Percentiles rank a stretch among this genome's conserved stretches.
Evolutionary conservation across 2,329 filamentous ascomycete genomes (phyloP).

Genomic region (Pyrenophora teres): DNA sequence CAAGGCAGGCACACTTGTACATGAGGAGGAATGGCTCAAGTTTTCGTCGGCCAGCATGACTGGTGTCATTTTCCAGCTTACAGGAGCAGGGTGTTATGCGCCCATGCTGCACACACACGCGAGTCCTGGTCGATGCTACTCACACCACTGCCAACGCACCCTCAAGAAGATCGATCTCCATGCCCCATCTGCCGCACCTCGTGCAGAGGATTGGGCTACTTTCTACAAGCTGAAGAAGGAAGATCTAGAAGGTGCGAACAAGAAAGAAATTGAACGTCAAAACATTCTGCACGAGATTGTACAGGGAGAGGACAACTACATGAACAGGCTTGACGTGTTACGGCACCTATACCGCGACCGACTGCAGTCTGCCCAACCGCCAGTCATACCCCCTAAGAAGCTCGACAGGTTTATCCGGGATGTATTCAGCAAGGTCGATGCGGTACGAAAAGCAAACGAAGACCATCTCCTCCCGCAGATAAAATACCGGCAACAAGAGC

Average conservation of each 20-base stretch:
- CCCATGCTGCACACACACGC: constrained; percentile 74
- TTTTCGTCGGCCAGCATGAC: constrained; percentile 80
- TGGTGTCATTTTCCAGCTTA: constrained; percentile 91
- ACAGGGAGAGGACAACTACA: constrained; percentile 87
- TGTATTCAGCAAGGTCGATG: constrained; percentile 90
- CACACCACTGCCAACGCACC: constrained; percentile 89
- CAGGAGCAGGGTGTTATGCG: constrained; percentile 88
- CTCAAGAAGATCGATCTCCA: constrained; percentile 92
- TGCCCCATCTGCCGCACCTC: constrained; percentile 66
- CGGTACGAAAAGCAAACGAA: constrained; percentile 87
- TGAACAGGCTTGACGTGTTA: constrained; percentile 85
- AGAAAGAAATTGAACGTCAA: constrained; percentile 90
- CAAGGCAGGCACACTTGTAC: constrained; percentile 73
- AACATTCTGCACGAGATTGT: constrained; percentile 96
- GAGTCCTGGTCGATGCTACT: constrained; percentile 81
- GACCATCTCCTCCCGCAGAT: constrained; percentile 89
- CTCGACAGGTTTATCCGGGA: constrained; percentile 78
- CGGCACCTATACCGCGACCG: constrained; percentile 84
- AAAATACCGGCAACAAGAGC: constrained; percentile 95
- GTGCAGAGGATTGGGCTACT: constrained; percentile 82
- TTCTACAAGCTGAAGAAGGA: constrained; percentile 86
- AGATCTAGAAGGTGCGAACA: constrained; percentile 70
- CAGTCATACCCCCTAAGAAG: constrained; percentile 78
- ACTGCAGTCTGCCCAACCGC: constrained; percentile 71
- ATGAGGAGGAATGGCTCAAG: constrained; percentile 97